A percentile compares a stretch with the other conserved stretches of the same genome.
phyloP scores from a whole-genome alignment of 2,329 filamentous ascomycete species.

The Amauroascus niger region DNA sequence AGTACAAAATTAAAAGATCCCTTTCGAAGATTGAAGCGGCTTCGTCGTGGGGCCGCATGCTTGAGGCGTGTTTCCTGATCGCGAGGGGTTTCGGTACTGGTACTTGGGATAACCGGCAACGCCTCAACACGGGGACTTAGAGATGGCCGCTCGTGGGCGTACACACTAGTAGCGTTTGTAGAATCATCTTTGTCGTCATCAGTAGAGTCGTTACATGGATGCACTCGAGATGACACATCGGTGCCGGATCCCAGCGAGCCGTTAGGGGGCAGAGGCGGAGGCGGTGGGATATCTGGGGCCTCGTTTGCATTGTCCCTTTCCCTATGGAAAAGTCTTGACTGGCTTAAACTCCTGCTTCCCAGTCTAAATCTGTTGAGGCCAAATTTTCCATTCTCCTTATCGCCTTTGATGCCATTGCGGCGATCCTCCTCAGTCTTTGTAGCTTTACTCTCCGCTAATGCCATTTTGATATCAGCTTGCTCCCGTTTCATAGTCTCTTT shows the following conservation, averaged over 20 bases:
- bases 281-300: slow-evolving; percentile 9
- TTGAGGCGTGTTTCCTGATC: neutral
- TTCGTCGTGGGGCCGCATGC: slow-evolving; percentile 24
- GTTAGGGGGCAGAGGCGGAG: neutral
- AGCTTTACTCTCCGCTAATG: slow-evolving; percentile 57
- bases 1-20: slow-evolving; percentile 35
- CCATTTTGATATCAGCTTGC: slow-evolving; percentile 55
- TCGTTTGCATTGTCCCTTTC: slow-evolving; percentile 26
- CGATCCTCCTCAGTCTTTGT: slow-evolving; percentile 48
- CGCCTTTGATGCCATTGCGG: slow-evolving; percentile 19
- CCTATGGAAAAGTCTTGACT: slow-evolving; percentile 26
- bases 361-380: slow-evolving; percentile 57
- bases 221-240: neutral
- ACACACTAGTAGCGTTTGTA: neutral
- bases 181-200: slow-evolving; percentile 6
- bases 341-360: slow-evolving; percentile 67
- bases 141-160: neutral
- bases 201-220: neutral
- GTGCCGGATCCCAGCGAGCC: neutral
- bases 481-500: slow-evolving; percentile 40
- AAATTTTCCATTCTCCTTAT: slow-evolving; percentile 19
- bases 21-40: slow-evolving; percentile 37
- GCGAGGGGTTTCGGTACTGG: neutral
- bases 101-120: neutral
- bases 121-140: neutral